Conservation (phyloP, 768 basidiomycete species). For the Multifurca ochricompacta region DNA sequence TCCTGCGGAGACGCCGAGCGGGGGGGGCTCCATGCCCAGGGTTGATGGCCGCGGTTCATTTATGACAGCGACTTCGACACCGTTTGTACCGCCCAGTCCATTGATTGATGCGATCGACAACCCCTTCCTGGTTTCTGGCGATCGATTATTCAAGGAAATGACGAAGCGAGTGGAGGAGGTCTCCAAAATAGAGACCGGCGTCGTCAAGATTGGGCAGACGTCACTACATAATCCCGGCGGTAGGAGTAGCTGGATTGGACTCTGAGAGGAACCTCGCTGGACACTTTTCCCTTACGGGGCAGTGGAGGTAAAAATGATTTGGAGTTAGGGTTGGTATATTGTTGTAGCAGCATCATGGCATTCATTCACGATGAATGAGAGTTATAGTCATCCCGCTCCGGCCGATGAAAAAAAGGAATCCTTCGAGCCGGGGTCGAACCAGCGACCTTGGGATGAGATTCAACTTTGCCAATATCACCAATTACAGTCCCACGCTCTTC, state of each 20-base stretch:
- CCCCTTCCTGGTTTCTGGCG: conserved; percentile 25
- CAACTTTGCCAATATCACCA: neutral
- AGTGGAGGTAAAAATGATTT: neutral
- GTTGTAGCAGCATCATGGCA: neutral
- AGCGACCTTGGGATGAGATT: conserved; percentile 26
- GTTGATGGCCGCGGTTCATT: conserved; percentile 22
- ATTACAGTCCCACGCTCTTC: conserved; percentile 32
- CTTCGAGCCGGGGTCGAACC: conserved; percentile 30
- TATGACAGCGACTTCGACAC: conserved; percentile 22
- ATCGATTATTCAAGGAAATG: conserved; percentile 10
- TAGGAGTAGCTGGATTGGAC: conserved; percentile 88
- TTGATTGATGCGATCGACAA: conserved; percentile 59
- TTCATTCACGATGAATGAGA: neutral
- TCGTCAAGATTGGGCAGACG: conserved; percentile 92
- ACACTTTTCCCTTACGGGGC: neutral
- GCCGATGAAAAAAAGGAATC: conserved; percentile 15
- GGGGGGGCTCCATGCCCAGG: conserved; percentile 18
- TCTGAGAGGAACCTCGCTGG: conserved; percentile 36
- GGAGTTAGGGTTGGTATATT: neutral
- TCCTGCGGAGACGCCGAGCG: conserved; percentile 29
- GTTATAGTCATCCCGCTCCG: too few relatives aligned
- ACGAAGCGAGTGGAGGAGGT: conserved; percentile 17
- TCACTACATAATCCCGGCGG: conserved; percentile 87
- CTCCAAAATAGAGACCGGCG: conserved; percentile 29
- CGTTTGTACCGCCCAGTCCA: conserved; percentile 46